Base-by-base conservation (phyloP, 495 filamentous ascomycete species). In the Tetracladium setigerum region DNA sequence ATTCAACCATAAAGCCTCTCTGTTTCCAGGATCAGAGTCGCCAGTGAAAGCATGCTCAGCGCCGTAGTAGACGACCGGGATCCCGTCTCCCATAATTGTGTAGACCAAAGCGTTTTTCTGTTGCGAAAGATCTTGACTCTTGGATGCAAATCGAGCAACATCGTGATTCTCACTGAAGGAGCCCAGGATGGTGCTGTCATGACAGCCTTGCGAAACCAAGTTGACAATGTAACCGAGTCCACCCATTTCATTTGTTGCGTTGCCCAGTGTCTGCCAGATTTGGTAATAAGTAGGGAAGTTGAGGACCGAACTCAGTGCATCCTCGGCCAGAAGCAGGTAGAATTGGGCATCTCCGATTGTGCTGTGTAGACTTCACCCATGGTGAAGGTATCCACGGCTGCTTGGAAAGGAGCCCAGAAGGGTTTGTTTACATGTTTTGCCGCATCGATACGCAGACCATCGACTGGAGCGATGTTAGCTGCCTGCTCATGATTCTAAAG, bases 121-220 rank as follows among this genome's bases (percentile, higher is more conserved):
- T 5, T 81, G 69, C 3, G 77, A 64, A 36, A 69, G 68, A 50
- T 82, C 78, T 11, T 62, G 53, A 22, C 72, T 78, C 33, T 62
- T 58, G 36, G 68, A 79, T 4, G 82, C 65, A 61, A 85, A 85
- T 6, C 84, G 76, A 3, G 73, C 65, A n/a, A 79, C 73, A 62
- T 91, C 86, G 53, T 91, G 86, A 55, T 91, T 91, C 53, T 89
- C 86, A 12, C 78, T 47, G 61, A 92, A 92, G 4, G 70, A 81
- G 33, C 85, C 84, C 8, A 85, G 68, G 1, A 86, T 65, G 10
- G 74, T 80, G 3, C 72, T 66, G 51, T 87, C 83, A 13, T 60
- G 50, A 58, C 80, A 84, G 35, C 44, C 56, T 10, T 52, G 60
- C 32, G 14, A n/a, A 6, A 46, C 22, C 12, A 8, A 5, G 12